Evolutionary conservation across 441 rosid species (phyloP), one percentile per base, ranked within the genome.

Genomic region (Gossypium laxum): DNA sequence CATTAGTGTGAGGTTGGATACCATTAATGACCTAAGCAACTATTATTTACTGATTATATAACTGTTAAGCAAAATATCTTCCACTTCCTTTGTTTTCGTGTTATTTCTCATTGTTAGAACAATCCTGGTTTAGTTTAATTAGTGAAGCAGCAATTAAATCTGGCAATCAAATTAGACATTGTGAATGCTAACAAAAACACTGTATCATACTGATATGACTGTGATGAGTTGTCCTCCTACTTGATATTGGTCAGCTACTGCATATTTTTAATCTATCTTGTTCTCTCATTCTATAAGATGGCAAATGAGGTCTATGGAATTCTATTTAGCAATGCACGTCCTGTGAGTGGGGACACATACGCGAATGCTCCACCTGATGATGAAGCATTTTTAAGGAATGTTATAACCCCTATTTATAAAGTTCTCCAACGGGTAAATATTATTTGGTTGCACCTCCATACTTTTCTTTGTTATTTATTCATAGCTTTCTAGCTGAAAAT

Each of bases 381-480:
- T 1, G 98, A 95, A 79, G 70, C 86, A 58, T 95, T 95, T 85
- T 82, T 92, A 82, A 87, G 87, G 85, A 74, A 74, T 72, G 97
- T 95, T 67, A 85, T 95, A 72, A 77, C 85, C 28, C 99, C 98
- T 58, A 85, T 95, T 72, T 95, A 91, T 69, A 74, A 77, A 5
- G 96, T 91, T 74, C 77, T 95, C 59, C 85, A 78, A 58, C 85
- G 85, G 98, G 99, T 95, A 86, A 38, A 58, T 75, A 71, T 54
- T 78, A 21, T 74, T 66, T 54, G 32, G 50, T 48, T 69, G 6
- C 43, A 26, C 3, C n/a, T 70, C 47, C 41, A 1, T 65, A 14
- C 26, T 45, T 69, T 71, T 26, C 47, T 50, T 12, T 67, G 7
- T 1, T 68, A 24, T 59, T 57, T 52, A 72, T 47, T 67, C 45